A percentile compares a stretch with the other conserved stretches of the same genome.
Conservation (phyloP, 805 yeast species). For the Ogataea chonburiensis region DNA sequence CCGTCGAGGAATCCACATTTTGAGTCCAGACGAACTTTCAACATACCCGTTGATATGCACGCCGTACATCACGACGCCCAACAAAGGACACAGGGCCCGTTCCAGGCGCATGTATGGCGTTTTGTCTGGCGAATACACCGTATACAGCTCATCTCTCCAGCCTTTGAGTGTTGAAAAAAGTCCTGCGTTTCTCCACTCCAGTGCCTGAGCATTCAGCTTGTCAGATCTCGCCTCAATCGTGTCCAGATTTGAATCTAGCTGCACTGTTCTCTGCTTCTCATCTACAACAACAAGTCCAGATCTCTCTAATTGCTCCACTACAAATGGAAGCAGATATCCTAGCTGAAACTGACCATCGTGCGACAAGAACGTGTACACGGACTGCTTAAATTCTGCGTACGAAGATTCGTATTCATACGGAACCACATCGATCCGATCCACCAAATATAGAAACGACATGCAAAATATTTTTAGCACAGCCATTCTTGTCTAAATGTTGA, state of each 20-base stretch:
- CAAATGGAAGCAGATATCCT: constrained; percentile 40
- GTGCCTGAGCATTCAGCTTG: constrained; percentile 44
- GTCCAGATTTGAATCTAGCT: constrained; percentile 30
- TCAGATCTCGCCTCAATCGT: constrained; percentile 42
- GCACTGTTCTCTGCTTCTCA: constrained; percentile 27
- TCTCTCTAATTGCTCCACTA: constrained; percentile 30
- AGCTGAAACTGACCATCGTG: constrained; percentile 36
- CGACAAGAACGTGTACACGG: constrained; percentile 36
- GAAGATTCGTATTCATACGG: constrained; percentile 31
- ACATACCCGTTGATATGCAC: constrained; percentile 83
- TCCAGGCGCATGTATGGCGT: constrained; percentile 69
- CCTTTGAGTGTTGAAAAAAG: constrained; percentile 47
- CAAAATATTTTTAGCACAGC: constrained; percentile 5
- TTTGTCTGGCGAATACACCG: constrained; percentile 57
- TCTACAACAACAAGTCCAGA: constrained; percentile 30
- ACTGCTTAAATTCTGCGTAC: constrained; percentile 12
- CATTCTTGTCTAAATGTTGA: constrained; percentile 1
- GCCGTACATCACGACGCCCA: constrained; percentile 91
- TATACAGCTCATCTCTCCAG: constrained; percentile 87
- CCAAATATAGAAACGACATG: constrained; percentile 25
- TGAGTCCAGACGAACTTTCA: constrained; percentile 30
- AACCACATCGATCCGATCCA: constrained; percentile 32
- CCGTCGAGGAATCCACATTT: constrained; percentile 84
- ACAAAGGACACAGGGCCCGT: constrained; percentile 72
- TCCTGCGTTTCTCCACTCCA: constrained; percentile 36